Base-by-base conservation (phyloP, 139 green algal genomes). In the Chlorella sp. region DNA sequence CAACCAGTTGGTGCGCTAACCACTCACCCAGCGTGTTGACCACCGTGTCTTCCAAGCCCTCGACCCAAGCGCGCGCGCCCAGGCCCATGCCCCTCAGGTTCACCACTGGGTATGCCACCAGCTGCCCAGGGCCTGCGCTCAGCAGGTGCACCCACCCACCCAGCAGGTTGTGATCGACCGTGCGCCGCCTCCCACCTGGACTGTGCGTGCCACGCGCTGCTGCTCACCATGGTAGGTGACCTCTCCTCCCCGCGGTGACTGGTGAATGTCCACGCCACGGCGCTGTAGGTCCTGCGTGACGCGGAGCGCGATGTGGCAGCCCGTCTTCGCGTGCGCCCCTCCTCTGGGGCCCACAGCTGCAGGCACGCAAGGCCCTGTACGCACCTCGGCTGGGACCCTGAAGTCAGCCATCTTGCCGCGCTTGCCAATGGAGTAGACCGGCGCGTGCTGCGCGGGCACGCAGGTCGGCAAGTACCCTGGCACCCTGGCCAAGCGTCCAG, bases 61-160 rank as follows among this genome's bases (percentile, higher is more conserved):
- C 93, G 49, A 99, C 92, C 76, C 91, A 99, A 0, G 76, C 77
- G 1, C 95, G 79, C 0, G 91, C 86, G 0, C 94, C 95, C 3
- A 97, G 49, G 0, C 64, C 64, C 59, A 36, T 3, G 17, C 3
- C 50, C 1, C 86, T 62, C 50, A 99, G 73, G 62, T 81, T 84
- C 0, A 97, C 27, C 0, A 98, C 90, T 0, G 95, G 95, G 74
- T 99, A 99, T 0, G 89, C 77, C 5, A 98, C 90, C 27, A 95
- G 67, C 85, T 98, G 94, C 27, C 93, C 92, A 1, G 93, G 93
- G 3, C 91, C 67, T 72, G 67, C 67, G 22, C n/a, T n/a, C 31
- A 35, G 35, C 33, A 55, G 32, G 59, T 5, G 3, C 33, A 70
- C 27, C 22, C n/a, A n/a, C n/a, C n/a, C n/a, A n/a, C n/a, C n/a